Base-by-base conservation (phyloP, 2,329 filamentous ascomycete species). In the Fusarium clavum region DNA sequence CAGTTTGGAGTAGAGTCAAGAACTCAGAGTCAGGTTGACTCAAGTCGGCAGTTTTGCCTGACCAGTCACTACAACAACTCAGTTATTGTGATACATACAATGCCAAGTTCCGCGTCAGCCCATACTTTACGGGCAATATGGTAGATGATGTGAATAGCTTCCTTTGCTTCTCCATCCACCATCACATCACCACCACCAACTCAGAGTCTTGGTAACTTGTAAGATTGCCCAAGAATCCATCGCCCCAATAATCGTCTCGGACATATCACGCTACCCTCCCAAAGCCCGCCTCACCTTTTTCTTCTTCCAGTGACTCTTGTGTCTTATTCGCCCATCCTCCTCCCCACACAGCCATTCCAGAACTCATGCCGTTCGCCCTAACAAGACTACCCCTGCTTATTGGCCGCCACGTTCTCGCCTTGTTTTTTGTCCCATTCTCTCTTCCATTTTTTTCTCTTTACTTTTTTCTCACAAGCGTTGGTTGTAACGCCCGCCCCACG, bases 341-440 rank as follows among this genome's bases (percentile, higher is more conserved):
- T 67, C 67, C 56, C 68, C 68, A 64, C 67, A 58, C 63, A 64
- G 49, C 58, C 58, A 57, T 69, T 66, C 57, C 65, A 58, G 46
- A 55, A 40, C 43, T 51, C 59, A 73, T 75, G 70, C 73, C 73
- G 74, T 76, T 75, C 74, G 74, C 74, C 74, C 66, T 73, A 46
- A 43, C 57, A 20, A 56, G 46, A 29, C 9, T 40, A 47, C 57
- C 55, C 59, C 61, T 61, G 45, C 43, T 57, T 40, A 74, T 73
- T 75, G 73, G 73, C 52, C 67, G 62, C 70, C 70, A 72, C 66
- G 32, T 54, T 58, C 47, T 60, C 69, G 66, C 69, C 66, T 57
- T 72, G 54, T 68, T 72, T 72, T 67, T 64, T 38, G 34, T 14
- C 51, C 53, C n/a, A 45, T 46, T 46, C 34, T 38, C 46, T 45